These are phyloP conservation scores for Botryobasidium botryosum DNA, from an alignment of 768 basidiomycete genomes.

Conservation along the genomic window DNA sequence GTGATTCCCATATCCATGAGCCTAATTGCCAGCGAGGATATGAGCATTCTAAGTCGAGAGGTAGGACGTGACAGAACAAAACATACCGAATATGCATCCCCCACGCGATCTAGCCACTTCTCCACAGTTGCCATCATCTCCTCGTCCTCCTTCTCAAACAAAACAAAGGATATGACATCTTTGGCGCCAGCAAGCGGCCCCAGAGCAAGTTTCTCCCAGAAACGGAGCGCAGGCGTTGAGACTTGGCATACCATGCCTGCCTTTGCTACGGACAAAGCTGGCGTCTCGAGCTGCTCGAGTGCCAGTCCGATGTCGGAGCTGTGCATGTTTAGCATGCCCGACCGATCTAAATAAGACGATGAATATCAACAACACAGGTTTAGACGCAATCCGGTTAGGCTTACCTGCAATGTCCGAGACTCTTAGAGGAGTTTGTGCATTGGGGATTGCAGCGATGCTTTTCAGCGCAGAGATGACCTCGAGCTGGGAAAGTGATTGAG, in stretches of 20 bases:
- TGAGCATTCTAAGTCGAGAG: too few species aligned
- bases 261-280: slow-evolving; percentile 49
- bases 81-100: slow-evolving; percentile 41
- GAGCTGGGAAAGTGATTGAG: slow-evolving; percentile 1
- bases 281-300: slow-evolving; percentile 26
- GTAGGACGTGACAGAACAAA: neutral
- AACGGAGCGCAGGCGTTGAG: slow-evolving; percentile 50
- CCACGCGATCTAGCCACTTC: slow-evolving; percentile 40
- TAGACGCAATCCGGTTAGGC: slow-evolving; percentile 24
- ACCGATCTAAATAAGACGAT: neutral
- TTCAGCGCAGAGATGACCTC: slow-evolving; percentile 2
- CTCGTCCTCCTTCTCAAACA: slow-evolving; percentile 49
- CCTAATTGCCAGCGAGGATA: slow-evolving; percentile 23
- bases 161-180: slow-evolving; percentile 46
- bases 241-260: slow-evolving; percentile 52
- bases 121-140: slow-evolving; percentile 35
- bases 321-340: neutral
- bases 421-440: slow-evolving; percentile 22
- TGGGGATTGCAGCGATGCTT: neutral
- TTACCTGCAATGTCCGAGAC: slow-evolving; percentile 25
- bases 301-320: slow-evolving; percentile 2
- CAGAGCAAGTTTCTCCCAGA: slow-evolving; percentile 76
- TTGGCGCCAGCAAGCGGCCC: slow-evolving; percentile 54
- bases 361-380: neutral
- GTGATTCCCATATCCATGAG: slow-evolving; percentile 43